Evolutionary conservation across 192 early-diverging fungal genomes (phyloP).

Genomic region (Gorgonomyces haynaldii): DNA sequence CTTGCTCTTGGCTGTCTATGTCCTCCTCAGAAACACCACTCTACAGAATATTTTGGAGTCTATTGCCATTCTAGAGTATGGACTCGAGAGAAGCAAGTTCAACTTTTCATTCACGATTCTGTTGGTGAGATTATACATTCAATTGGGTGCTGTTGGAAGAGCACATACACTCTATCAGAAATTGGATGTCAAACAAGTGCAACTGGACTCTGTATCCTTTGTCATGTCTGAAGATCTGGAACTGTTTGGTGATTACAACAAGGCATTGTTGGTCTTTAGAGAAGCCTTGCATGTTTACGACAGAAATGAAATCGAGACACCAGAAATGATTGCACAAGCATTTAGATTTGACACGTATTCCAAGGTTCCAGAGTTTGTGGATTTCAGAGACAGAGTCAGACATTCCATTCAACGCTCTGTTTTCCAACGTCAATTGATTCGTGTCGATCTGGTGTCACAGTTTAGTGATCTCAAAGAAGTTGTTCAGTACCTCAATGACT

Average conservation of each 20-base stretch:
- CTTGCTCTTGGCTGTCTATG: conserved; percentile 46
- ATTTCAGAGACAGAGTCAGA: conserved; percentile 60
- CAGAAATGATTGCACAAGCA: conserved; percentile 75
- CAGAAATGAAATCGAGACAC: conserved; percentile 66
- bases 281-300: conserved; percentile 63
- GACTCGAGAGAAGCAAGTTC: conserved; percentile 58
- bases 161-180: conserved; percentile 49
- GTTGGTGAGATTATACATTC: conserved; percentile 67
- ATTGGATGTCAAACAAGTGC: conserved; percentile 85
- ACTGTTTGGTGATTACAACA: conserved; percentile 34
- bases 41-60: conserved; percentile 17
- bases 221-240: conserved; percentile 52
- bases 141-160: conserved; percentile 52
- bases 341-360: conserved; percentile 79
- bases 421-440: conserved; percentile 49
- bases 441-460: conserved; percentile 53
- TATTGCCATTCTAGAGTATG: conserved; percentile 60
- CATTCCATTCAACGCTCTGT: conserved; percentile 66
- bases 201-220: conserved; percentile 76
- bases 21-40: neutral
- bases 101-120: conserved; percentile 80
- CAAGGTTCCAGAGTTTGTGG: conserved; percentile 78
- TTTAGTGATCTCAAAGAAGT: too few relatives aligned
- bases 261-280: conserved; percentile 41
- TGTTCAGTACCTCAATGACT: too few relatives aligned